Evolutionary conservation across 2,329 filamentous ascomycete genomes (phyloP), one percentile per base, ranked within the genome.

Genomic region (Stachybotrys chlorohalonatus): DNA sequence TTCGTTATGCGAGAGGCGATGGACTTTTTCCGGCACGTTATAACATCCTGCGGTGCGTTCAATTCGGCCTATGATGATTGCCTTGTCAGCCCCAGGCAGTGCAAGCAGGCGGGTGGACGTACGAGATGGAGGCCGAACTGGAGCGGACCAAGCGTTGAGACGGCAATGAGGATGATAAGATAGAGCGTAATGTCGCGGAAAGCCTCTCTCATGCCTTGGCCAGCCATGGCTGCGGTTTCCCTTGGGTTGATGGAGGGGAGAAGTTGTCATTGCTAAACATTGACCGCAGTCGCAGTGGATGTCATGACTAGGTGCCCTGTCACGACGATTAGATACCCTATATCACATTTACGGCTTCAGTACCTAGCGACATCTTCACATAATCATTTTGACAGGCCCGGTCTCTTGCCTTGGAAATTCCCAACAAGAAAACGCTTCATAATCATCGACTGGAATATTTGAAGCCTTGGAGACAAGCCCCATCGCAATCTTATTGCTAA

Each of bases 51-150:
- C 8, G 94, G 94, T 8, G 93, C 90, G 70, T 99, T 99, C 59
- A 99, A 82, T 70, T 97, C 94, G 62, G 91, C 89, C 92, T 70
- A 47, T 52, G 13, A 53, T 49, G 51, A 46, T 39, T 31, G 31
- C 24, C 24, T 30, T 17, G 31, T 53, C 47, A 51, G 51, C 32
- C 39, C 45, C n/a, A 45, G 47, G 24, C 15, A n/a, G 9, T 48
- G 31, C 52, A 48, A 8, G 36, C 16, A 15, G 30, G 36, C 8
- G 53, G 11, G n/a, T 54, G 45, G 32, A 65, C 74, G 66, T 80
- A 94, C 91, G 68, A 97, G 73, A 71, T 97, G 93, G 72, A 90
- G 96, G 58, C 94, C 94, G 68, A 96, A 99, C 65, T 96, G 90
- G 49, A 97, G 80, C 1, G 94, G 90, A 1, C 93, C 94, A 16